Evolutionary conservation across 164 flowering plant species (phyloP).

Genomic region (Cinnamomum micranthum): DNA sequence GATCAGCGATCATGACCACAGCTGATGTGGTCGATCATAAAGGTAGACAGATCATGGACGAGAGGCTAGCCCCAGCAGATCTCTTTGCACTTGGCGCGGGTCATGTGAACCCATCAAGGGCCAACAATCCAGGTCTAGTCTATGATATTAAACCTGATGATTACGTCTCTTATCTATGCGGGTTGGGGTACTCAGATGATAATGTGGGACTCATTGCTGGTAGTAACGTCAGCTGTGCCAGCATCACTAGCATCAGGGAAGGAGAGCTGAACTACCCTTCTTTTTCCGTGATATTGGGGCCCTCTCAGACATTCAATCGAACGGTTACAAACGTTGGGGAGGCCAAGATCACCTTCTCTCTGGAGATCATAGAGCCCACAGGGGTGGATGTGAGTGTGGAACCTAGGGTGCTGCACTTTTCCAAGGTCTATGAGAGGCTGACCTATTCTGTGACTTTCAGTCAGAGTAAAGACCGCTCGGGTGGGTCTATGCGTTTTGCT

Average conservation of each 20-base stretch:
- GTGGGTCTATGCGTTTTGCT: neutral
- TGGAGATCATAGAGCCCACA: slow-evolving; percentile 18
- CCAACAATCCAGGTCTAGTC: slow-evolving; percentile 6
- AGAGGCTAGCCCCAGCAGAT: slow-evolving; percentile 25
- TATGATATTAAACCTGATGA: slow-evolving; percentile 17
- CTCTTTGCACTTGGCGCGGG: slow-evolving; percentile 46
- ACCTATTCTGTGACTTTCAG: neutral
- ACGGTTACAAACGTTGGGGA: slow-evolving; percentile 47
- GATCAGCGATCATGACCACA: slow-evolving; percentile 12
- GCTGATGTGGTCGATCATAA: slow-evolving; percentile 20
- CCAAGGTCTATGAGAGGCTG: slow-evolving; percentile 21
- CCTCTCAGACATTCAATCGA: slow-evolving; percentile 11
- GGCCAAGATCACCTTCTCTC: slow-evolving; percentile 23
- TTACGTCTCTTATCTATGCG: slow-evolving; percentile 51
- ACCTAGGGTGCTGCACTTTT: slow-evolving; percentile 13
- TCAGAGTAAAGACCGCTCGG: neutral
- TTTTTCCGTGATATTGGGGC: slow-evolving; percentile 14
- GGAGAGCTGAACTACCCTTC: slow-evolving; percentile 17
- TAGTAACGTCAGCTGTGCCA: neutral
- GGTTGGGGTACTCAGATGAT: slow-evolving; percentile 21
- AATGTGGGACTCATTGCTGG: neutral
- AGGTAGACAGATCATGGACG: slow-evolving; percentile 27
- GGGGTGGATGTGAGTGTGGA: no score
- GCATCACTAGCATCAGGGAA: slow-evolving; percentile 6
- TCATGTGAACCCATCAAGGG: slow-evolving; percentile 26